phyloP scores from a whole-genome alignment of 116 monocot species.

The Zostera marina region DNA sequence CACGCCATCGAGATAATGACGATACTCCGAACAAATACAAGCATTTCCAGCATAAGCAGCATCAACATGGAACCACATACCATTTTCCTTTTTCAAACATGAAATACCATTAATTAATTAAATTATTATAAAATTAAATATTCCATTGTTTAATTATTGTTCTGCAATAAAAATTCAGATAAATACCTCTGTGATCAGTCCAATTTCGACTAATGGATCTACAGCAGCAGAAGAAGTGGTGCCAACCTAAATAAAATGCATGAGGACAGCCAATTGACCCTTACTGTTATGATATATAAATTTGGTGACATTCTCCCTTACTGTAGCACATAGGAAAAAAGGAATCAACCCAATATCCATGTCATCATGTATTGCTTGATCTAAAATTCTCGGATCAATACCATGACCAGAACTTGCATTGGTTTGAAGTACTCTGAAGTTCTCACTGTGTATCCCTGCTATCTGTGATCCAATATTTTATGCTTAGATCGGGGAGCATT shows the following conservation, averaged over 20 bases:
- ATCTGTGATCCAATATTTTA: constrained; percentile 26
- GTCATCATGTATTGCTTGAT: constrained; percentile 37
- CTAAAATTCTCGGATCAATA: constrained; percentile 28
- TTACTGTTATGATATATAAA: neutral
- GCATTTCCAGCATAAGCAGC: constrained; percentile 87
- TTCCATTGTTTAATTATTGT: too few relatives aligned
- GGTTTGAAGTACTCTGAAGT: constrained; percentile 47
- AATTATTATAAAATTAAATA: too few relatives aligned
- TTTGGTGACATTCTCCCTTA: constrained; percentile 21
- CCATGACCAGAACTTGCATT: constrained; percentile 29
- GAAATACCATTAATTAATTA: too few relatives aligned
- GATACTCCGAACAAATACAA: constrained; percentile 67
- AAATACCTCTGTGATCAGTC: constrained; percentile 52
- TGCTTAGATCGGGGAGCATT: neutral
- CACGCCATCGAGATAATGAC: constrained; percentile 50
- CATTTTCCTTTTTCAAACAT: constrained; percentile 16
- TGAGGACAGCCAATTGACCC: neutral
- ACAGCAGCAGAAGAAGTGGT: constrained; percentile 85
- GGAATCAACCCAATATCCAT: constrained; percentile 49
- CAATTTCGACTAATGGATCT: constrained; percentile 54
- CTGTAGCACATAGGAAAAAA: constrained; percentile 82
- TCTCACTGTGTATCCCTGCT: constrained; percentile 73
- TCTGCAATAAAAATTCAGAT: neutral
- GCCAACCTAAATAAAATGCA: constrained; percentile 54
- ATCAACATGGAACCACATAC: constrained; percentile 74